A percentile compares a stretch with the other conserved stretches of the same genome.
Conservation (phyloP, 441 rosid genomes). For the Viola pubescens region DNA sequence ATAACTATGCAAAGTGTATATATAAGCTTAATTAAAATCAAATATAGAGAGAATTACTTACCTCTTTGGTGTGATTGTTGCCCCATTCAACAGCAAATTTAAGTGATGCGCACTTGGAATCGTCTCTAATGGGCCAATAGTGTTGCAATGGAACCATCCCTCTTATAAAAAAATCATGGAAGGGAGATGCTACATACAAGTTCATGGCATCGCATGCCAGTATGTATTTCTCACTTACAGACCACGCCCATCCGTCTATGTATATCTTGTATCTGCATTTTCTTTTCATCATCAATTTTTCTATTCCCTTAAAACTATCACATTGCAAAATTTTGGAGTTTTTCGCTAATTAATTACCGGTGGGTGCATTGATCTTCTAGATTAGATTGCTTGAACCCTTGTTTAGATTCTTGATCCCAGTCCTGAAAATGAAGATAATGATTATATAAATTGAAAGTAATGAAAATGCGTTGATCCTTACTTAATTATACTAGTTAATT, state of each 20-base stretch:
- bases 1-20: neutral
- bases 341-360: constrained; percentile 30
- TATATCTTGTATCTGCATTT: constrained; percentile 63
- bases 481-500: neutral
- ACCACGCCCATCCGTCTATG: constrained; percentile 82
- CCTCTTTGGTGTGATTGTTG: constrained; percentile 50
- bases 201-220: constrained; percentile 70
- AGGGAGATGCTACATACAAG: constrained; percentile 44
- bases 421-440: constrained; percentile 36
- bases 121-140: constrained; percentile 65
- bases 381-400: constrained; percentile 58
- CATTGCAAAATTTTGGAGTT: neutral
- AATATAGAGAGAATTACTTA: constrained; percentile 3
- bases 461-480: no score
- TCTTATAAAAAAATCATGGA: constrained; percentile 58
- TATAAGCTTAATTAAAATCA: neutral
- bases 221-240: constrained; percentile 82
- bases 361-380: constrained; percentile 55
- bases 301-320: neutral
- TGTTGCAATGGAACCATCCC: constrained; percentile 60
- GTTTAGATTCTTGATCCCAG: constrained; percentile 43
- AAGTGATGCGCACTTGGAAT: constrained; percentile 56
- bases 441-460: neutral
- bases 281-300: neutral
- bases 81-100: constrained; percentile 83